A percentile compares a stretch with the other conserved stretches of the same genome.
phyloP scores from a whole-genome alignment of 371 early-diverging fungal species.

The Encephalitozoon hellem region DNA sequence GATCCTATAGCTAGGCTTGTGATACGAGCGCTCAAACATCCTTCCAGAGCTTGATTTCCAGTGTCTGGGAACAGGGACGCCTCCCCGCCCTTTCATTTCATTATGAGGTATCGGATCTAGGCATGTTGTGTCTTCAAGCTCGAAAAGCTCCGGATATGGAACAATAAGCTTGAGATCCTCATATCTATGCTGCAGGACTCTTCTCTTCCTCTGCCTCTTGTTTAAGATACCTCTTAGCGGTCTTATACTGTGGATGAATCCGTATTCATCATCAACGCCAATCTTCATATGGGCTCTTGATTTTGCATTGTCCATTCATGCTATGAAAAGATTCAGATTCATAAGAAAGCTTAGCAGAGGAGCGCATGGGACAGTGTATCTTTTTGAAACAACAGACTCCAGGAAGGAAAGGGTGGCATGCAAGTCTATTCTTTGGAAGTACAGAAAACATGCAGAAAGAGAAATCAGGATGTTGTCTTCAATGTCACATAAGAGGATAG shows the following conservation, averaged over 20 bases:
- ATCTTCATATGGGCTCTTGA: neutral
- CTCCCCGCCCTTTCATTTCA: slow-evolving; percentile 72
- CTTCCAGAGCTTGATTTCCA: slow-evolving; percentile 76
- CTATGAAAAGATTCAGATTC: slow-evolving; percentile 53
- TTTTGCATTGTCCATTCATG: neutral
- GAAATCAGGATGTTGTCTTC: slow-evolving; percentile 79
- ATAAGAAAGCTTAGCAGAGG: slow-evolving; percentile 55
- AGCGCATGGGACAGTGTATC: slow-evolving; percentile 55
- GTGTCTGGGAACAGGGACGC: slow-evolving; percentile 82
- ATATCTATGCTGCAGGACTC: neutral
- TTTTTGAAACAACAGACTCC: slow-evolving; percentile 27
- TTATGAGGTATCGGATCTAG: slow-evolving; percentile 80
- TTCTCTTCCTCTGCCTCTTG: slow-evolving; percentile 24
- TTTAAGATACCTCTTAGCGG: neutral
- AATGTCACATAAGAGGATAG: slow-evolving; percentile 79
- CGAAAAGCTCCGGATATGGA: slow-evolving; percentile 78
- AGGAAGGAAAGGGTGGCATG: slow-evolving; percentile 37
- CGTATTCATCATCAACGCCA: neutral
- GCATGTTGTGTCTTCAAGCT: slow-evolving; percentile 77
- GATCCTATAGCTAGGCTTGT: slow-evolving; percentile 81
- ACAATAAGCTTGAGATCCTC: slow-evolving; percentile 67
- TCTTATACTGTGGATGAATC: neutral
- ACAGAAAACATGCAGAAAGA: slow-evolving; percentile 61
- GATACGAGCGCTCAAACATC: slow-evolving; percentile 82
- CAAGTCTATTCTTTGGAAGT: slow-evolving; percentile 39